Base-by-base conservation (phyloP, 768 basidiomycete genomes). In the Solioccasus polychromus region DNA sequence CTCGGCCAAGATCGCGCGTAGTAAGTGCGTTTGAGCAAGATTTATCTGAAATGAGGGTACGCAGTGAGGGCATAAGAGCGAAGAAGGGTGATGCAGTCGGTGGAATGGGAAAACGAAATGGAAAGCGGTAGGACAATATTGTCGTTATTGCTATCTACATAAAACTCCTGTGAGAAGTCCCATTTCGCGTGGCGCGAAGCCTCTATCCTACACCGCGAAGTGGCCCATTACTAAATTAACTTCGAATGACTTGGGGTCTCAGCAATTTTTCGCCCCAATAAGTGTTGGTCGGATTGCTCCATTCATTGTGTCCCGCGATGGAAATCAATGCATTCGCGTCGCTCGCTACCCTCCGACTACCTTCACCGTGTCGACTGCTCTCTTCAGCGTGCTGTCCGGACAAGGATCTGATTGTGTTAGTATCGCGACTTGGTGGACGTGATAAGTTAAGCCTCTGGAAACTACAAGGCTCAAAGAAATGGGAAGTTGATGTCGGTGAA, bases 371-470 rank as follows among this genome's bases (percentile, higher is more conserved):
- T 44, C 79, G 83, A 31, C 55, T 90, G 24, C 65, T 86, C 20
- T 46, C 70, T 9, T 76, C 81, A 18, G 79, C 88, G 37, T 90
- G 88, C 56, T 89, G 89, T 62, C 88, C 88, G 8, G 89, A 91
- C 69, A 92, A 91, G 63, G 89, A 92, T 64, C 71, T 91, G 32
- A 67, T 90, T 4, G 70, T 83, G 22, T 68, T 89, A 8, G 69
- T 90, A 39, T 82, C 83, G 47, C 76, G 80, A 23, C 69, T 83
- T 20, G 85, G 81, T 25, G 80, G 80, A 25, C 75, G 77, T 51
- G 86, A 89, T 58, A 76, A 80, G 48, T 63, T 91, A 58, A 80
- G 82, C 52, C 71, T 92, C 29, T 92, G 87, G 87, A 90, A 88
- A 55, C 78, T 82, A 62, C 82, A 85, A 52, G 88, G 89, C 15